These are phyloP conservation scores for Kodamaea fukazawae DNA, from an alignment of 805 yeast genomes.

Conservation along the genomic window DNA sequence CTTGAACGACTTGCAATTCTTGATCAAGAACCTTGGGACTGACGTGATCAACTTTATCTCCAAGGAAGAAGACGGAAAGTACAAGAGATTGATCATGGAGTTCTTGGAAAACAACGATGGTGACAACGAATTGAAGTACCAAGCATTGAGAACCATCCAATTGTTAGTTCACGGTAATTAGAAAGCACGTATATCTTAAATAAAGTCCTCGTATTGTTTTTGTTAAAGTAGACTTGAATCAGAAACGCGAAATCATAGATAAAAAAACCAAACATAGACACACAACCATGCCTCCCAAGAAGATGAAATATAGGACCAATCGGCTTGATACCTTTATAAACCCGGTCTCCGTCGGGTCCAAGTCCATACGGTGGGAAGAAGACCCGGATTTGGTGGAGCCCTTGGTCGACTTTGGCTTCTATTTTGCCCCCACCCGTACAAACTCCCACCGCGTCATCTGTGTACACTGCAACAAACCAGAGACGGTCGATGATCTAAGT, in stretches of 20 bases:
- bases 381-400: slow-evolving; percentile 19
- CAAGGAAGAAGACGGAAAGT: slow-evolving; percentile 48
- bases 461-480: slow-evolving; percentile 42
- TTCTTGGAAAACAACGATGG: slow-evolving; percentile 64
- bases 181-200: slow-evolving; percentile 14
- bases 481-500: slow-evolving; percentile 7
- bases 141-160: slow-evolving; percentile 95
- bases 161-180: slow-evolving; percentile 67
- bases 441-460: slow-evolving; percentile 55
- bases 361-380: slow-evolving; percentile 25
- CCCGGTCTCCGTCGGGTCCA: slow-evolving; percentile 19
- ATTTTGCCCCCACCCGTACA: slow-evolving; percentile 49
- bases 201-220: too few species aligned
- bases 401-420: slow-evolving; percentile 61
- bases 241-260: background rate
- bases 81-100: slow-evolving; percentile 79
- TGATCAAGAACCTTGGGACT: slow-evolving; percentile 39
- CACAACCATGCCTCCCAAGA: slow-evolving; percentile 12
- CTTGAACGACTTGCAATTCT: slow-evolving; percentile 42
- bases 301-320: slow-evolving; percentile 15
- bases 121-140: slow-evolving; percentile 87
- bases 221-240: too few species aligned
- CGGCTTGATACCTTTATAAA: slow-evolving; percentile 21
- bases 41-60: slow-evolving; percentile 37
- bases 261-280: background rate